Percentiles rank a stretch among this genome's conserved stretches.
Conservation (phyloP, 257 asterid genomes). For the Nicotiana paniculata region DNA sequence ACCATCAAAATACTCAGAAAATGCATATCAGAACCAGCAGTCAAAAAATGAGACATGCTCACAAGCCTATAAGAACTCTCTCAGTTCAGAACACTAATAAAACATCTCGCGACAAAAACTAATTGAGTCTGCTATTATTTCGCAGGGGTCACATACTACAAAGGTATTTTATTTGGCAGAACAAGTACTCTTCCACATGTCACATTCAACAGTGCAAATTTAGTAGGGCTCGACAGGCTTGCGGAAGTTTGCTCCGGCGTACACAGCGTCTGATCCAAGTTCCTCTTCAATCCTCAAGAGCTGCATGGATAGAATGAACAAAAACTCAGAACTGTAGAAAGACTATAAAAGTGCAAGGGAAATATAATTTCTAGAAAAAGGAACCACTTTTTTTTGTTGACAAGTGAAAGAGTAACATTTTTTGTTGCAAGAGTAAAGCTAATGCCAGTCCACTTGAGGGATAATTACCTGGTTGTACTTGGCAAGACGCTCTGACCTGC, state of each 20-base stretch:
- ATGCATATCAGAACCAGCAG: background rate
- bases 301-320: constrained; percentile 28
- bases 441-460: background rate
- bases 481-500: constrained; percentile 96
- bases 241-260: constrained; percentile 91
- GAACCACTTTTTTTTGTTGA: no score
- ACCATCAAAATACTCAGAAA: background rate
- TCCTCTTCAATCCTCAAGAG: constrained; percentile 93
- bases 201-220: background rate
- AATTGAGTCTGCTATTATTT: background rate
- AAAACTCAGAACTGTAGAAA: no score
- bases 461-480: constrained; percentile 81
- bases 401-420: background rate
- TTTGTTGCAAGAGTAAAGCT: background rate
- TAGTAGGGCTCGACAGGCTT: constrained; percentile 83
- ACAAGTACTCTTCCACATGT: constrained; percentile 12
- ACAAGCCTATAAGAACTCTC: background rate
- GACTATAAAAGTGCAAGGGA: background rate
- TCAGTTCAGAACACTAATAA: background rate
- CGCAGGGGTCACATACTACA: background rate
- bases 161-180: constrained; percentile 4
- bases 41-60: background rate
- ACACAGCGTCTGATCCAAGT: constrained; percentile 80
- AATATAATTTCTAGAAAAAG: background rate
- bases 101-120: background rate